Conservation (phyloP, 2,329 filamentous ascomycete genomes). For the Aspergillus proliferans region DNA sequence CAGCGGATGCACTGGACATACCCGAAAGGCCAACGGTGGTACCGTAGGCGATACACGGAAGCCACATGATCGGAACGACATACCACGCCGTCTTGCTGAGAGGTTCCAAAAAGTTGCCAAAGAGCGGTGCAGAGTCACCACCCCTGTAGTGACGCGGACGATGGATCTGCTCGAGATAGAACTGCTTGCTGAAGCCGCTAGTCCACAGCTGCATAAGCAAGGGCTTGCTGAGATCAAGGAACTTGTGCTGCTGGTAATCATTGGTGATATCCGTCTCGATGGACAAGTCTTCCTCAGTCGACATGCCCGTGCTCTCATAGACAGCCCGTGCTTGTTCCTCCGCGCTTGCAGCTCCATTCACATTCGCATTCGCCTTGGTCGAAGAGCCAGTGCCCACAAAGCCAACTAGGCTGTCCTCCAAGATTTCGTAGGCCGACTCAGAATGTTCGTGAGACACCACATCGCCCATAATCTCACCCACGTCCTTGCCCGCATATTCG, state of each 20-base stretch:
- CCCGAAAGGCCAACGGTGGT: constrained; percentile 59
- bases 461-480: constrained; percentile 76
- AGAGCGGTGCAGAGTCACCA: constrained; percentile 83
- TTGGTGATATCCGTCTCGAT: constrained; percentile 69
- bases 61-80: constrained; percentile 76
- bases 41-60: constrained; percentile 72
- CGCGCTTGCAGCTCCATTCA: constrained; percentile 17
- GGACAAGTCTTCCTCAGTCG: constrained; percentile 75
- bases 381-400: constrained; percentile 63
- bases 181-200: constrained; percentile 86
- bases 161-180: constrained; percentile 94
- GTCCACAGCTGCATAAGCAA: constrained; percentile 82
- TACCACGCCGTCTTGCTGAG: constrained; percentile 93
- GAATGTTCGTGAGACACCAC: constrained; percentile 76
- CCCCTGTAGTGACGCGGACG: constrained; percentile 93
- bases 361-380: constrained; percentile 36
- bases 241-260: constrained; percentile 89
- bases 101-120: constrained; percentile 99
- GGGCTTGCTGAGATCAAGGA: constrained; percentile 80
- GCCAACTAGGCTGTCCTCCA: constrained; percentile 79
- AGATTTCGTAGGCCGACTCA: constrained; percentile 89
- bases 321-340: constrained; percentile 16
- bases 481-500: constrained; percentile 83
- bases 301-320: constrained; percentile 70
- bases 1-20: constrained; percentile 44